phyloP scores from a whole-genome alignment of 2,329 filamentous ascomycete species.

The Cryphonectria naterciae region DNA sequence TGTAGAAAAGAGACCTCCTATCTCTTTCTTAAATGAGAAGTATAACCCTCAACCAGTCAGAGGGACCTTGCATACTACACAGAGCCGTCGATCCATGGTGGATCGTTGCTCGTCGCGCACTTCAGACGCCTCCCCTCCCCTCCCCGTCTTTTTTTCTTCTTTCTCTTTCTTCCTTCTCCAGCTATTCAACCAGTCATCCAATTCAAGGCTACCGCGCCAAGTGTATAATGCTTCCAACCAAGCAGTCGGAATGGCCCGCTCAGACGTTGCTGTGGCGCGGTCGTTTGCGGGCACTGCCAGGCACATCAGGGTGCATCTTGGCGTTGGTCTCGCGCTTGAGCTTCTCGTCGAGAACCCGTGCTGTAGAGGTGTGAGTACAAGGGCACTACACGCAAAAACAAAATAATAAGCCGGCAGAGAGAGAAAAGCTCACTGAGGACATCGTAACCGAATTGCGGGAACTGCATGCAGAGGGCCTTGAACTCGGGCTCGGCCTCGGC shows the following conservation, averaged over 20 bases:
- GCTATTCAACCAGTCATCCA: neutral
- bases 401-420: neutral
- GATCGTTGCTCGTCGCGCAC: neutral
- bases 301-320: slow-evolving; percentile 55
- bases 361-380: slow-evolving; percentile 42
- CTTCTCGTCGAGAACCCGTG: slow-evolving; percentile 68
- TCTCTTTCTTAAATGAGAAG: neutral
- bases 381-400: neutral
- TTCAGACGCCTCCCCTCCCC: neutral
- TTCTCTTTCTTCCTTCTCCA: neutral
- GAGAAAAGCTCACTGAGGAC: slow-evolving; percentile 69
- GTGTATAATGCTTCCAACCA: too few relatives aligned
- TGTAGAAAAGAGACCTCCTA: neutral
- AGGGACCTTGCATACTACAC: neutral
- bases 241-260: neutral
- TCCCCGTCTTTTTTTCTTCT: neutral
- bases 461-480: slow-evolving; percentile 81
- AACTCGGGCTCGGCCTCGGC: slow-evolving; percentile 88
- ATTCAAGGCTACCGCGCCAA: neutral
- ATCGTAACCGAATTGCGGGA: slow-evolving; percentile 90
- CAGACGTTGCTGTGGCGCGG: slow-evolving; percentile 51
- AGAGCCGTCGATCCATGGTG: slow-evolving; percentile 5
- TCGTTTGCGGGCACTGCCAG: slow-evolving; percentile 59
- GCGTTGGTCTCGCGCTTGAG: slow-evolving; percentile 66
- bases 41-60: neutral